A percentile compares a stretch with the other conserved stretches of the same genome.
These are phyloP conservation scores for Rhododendron kiyosumense DNA, from an alignment of 148 eudicot genomes.

Conservation along the genomic window DNA sequence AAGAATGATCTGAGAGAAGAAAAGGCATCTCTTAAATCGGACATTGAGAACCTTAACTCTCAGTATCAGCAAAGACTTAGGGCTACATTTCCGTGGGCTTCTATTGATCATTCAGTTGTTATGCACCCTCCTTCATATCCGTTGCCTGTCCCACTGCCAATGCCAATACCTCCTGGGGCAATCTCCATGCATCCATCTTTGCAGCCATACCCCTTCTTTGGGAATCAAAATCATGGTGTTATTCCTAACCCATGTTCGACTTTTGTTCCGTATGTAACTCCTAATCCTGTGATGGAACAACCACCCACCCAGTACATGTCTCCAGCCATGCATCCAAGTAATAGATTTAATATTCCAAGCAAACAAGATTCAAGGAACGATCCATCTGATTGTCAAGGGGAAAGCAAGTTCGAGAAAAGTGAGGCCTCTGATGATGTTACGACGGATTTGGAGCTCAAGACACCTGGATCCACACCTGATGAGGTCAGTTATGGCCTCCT, in stretches of 20 bases:
- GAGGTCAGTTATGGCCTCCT: slow-evolving; percentile 37
- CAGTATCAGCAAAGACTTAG: slow-evolving; percentile 68
- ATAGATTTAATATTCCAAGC: slow-evolving; percentile 37
- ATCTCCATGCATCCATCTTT: slow-evolving; percentile 55
- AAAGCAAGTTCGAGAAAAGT: slow-evolving; percentile 30
- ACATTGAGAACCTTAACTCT: slow-evolving; percentile 58
- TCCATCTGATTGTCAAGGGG: slow-evolving; percentile 34
- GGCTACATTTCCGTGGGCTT: slow-evolving; percentile 60
- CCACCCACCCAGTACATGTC: slow-evolving; percentile 42
- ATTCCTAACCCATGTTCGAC: slow-evolving; percentile 60
- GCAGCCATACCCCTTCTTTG: slow-evolving; percentile 70
- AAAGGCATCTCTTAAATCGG: slow-evolving; percentile 72
- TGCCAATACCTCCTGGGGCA: slow-evolving; percentile 48
- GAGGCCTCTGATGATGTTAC: slow-evolving; percentile 56
- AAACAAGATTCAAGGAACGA: slow-evolving; percentile 39
- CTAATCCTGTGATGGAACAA: slow-evolving; percentile 47
- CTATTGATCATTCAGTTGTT: slow-evolving; percentile 66
- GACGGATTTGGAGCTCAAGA: slow-evolving; percentile 72
- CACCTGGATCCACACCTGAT: slow-evolving; percentile 62
- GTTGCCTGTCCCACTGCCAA: slow-evolving; percentile 54
- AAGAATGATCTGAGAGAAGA: slow-evolving; percentile 87
- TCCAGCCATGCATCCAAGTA: slow-evolving; percentile 35
- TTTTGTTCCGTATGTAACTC: slow-evolving; percentile 51
- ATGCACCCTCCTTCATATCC: slow-evolving; percentile 69
- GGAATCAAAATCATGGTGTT: slow-evolving; percentile 52